Evolutionary conservation across 768 basidiomycete species (phyloP).

Genomic region (Cytidiella melzeri): DNA sequence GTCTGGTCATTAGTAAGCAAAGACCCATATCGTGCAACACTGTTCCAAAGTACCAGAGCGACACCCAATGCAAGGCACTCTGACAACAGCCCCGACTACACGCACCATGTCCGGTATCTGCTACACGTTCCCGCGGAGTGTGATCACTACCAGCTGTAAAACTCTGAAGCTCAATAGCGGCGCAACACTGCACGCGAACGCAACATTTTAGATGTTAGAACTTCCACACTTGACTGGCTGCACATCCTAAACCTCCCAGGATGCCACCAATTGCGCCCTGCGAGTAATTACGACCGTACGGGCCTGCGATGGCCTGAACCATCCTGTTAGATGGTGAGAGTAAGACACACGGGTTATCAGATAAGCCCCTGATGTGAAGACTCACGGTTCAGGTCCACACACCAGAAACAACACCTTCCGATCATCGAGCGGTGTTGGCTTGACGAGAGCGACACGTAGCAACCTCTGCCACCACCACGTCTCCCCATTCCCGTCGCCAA

Average conservation of each 20-base stretch:
- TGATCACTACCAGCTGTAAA: background rate
- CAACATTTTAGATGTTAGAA: conserved; percentile 40
- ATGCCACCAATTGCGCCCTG: conserved; percentile 68
- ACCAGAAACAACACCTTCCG: conserved; percentile 61
- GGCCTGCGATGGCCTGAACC: conserved; percentile 69
- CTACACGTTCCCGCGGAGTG: conserved; percentile 1
- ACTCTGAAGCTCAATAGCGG: background rate
- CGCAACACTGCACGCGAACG: too few species aligned
- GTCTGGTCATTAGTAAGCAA: too few species aligned
- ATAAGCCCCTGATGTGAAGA: conserved; percentile 2
- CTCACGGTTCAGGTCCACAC: conserved; percentile 78
- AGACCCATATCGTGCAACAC: too few species aligned
- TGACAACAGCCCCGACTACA: conserved; percentile 1
- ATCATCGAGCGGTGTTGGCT: conserved; percentile 16
- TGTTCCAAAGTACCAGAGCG: too few species aligned
- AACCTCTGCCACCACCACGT: conserved; percentile 27
- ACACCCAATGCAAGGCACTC: too few species aligned
- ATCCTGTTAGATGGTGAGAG: conserved; percentile 41
- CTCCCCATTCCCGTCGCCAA: conserved; percentile 27
- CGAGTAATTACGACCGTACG: conserved; percentile 68
- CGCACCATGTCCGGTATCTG: conserved; percentile 3
- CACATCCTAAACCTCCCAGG: conserved; percentile 57
- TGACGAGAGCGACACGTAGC: conserved; percentile 14
- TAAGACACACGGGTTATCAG: conserved; percentile 7
- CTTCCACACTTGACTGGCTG: conserved; percentile 63